Percentiles rank a stretch among this genome's conserved stretches.
These are phyloP conservation scores for Emergomyces orientalis DNA, from an alignment of 2,329 filamentous ascomycete species.

Conservation along the genomic window DNA sequence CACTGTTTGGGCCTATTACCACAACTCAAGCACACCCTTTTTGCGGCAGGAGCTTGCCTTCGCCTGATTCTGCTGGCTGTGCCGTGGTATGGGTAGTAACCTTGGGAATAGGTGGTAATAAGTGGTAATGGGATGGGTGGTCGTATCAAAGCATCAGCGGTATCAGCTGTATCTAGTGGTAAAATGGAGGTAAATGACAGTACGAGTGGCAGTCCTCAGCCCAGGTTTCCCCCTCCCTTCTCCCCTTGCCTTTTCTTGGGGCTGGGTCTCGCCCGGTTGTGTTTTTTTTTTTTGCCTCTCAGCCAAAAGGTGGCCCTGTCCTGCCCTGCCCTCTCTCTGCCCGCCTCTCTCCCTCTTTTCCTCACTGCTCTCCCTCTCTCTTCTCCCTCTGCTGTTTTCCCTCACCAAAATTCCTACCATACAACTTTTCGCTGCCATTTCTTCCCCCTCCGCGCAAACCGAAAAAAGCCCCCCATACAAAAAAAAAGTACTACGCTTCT, in stretches of 20 bases:
- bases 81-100: slow-evolving; percentile 5
- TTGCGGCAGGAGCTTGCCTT: neutral
- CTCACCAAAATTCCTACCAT: slow-evolving; percentile 26
- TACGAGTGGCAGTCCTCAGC: neutral
- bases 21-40: neutral
- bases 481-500: slow-evolving; percentile 31
- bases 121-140: neutral
- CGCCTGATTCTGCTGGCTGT: slow-evolving; percentile 2
- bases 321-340: slow-evolving; percentile 16
- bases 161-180: neutral
- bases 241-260: neutral
- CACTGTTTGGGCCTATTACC: neutral
- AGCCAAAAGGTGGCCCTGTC: slow-evolving; percentile 19
- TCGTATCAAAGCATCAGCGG: neutral
- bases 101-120: neutral
- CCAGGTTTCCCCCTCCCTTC: neutral
- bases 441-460: slow-evolving; percentile 22
- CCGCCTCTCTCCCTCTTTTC: slow-evolving; percentile 25
- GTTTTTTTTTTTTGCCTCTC: too few species aligned
- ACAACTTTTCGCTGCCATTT: slow-evolving; percentile 25
- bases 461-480: slow-evolving; percentile 25
- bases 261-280: slow-evolving; percentile 3
- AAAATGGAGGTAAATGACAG: neutral
- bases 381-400: slow-evolving; percentile 27
- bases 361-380: slow-evolving; percentile 27